These are phyloP conservation scores for Herpetomonas tarakana DNA, from an alignment of 208 protist genomes.

Conservation along the genomic window DNA sequence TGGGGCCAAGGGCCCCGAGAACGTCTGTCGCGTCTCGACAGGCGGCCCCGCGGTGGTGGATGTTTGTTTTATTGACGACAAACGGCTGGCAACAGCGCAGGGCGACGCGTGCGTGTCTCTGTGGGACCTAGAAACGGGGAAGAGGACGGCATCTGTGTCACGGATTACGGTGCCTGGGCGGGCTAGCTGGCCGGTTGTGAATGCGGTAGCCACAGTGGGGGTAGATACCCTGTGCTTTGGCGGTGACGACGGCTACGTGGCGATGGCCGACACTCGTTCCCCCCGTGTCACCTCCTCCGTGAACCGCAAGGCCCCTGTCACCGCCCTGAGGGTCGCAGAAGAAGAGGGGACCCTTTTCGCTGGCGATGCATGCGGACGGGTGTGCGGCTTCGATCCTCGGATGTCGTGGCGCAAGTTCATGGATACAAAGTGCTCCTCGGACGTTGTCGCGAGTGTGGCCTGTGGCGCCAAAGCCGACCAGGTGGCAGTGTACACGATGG, in stretches of 20 bases:
- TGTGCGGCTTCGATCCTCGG: conserved; percentile 68
- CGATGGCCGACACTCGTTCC: conserved; percentile 32
- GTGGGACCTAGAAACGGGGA: conserved; percentile 65
- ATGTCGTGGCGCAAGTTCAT: conserved; percentile 25
- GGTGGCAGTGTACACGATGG: conserved; percentile 48
- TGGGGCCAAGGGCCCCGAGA: conserved; percentile 14
- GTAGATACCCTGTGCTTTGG: conserved; percentile 27
- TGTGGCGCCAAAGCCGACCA: conserved; percentile 10
- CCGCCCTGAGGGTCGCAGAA: conserved; percentile 22
- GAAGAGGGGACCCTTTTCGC: conserved; percentile 51
- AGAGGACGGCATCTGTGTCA: conserved; percentile 21
- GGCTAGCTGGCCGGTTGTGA: conserved; percentile 76
- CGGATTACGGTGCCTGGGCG: conserved; percentile 30
- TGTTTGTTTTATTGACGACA: conserved; percentile 33
- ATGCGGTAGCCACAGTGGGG: conserved; percentile 32
- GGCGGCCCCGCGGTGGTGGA: conserved; percentile 61
- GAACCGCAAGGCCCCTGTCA: conserved; percentile 56
- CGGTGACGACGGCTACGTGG: conserved; percentile 80
- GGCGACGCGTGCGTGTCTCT: conserved; percentile 58
- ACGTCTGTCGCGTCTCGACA: conserved; percentile 56
- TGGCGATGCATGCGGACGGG: conserved; percentile 56
- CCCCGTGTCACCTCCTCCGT: conserved; percentile 8
- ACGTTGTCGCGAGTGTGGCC: conserved; percentile 34
- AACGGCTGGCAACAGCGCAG: conserved; percentile 52
- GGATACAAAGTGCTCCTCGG: conserved; percentile 26